Base-by-base conservation (phyloP, 169 alveolate species). In the Eimeria maxima region DNA sequence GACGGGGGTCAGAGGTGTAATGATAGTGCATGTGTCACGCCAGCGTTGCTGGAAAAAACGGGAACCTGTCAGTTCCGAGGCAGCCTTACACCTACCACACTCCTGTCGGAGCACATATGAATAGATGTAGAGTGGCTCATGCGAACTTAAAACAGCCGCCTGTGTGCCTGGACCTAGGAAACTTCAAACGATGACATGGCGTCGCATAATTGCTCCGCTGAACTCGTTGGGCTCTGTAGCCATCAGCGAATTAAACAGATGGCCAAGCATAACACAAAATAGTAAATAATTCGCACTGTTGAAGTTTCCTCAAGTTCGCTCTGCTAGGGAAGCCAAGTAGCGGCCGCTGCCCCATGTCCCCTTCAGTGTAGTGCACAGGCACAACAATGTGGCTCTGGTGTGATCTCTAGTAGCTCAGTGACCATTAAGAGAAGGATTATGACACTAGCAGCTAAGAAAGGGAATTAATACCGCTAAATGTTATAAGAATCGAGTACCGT, bases 311-410 rank as follows among this genome's bases (percentile, higher is more conserved):
- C 45, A 63, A 8, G 67, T 45, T 78, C 88, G 81, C 81, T 78
- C 47, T n/a, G 38, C 38, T 78, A 47, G 65, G 88, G 63, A 42
- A 78, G 63, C 88, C 67, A 45, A 13, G 67, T 45, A 47, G 65
- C 16, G 63, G 88, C 45, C 67, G 88, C 88, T 44, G 88, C 88
- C 88, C 88, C 88, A 78, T 8, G 88, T 78, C 88, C 88, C 88
- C 88, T 78, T 78, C 67, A n/a, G 38, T 33, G 38, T 33, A 33
- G 38, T 33, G 38, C 38, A 33, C 38, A 33, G 38, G 38, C 38
- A 33, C 38, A 1, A 33, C 38, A 33, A 33, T 33, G 38, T 1
- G 38, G 38, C 38, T 33, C 38, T 33, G 38, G 38, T 33, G 38
- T 33, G 38, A 33, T 33, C 38, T 33, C 38, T 33, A 33, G 38